Base-by-base conservation (phyloP, 2,329 filamentous ascomycete species). In the Arachnopeziza araneosa region DNA sequence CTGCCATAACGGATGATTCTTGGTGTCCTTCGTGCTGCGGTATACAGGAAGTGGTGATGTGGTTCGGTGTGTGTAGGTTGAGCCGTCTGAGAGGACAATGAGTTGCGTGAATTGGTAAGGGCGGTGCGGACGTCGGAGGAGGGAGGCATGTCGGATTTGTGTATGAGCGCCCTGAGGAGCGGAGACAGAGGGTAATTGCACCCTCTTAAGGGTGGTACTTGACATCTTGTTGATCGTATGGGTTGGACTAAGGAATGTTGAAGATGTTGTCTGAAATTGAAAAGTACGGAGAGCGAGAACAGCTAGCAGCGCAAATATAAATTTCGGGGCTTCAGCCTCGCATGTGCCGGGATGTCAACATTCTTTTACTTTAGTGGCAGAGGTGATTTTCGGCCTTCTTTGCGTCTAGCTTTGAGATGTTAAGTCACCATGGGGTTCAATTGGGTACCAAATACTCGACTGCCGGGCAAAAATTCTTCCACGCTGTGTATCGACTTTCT, bases 41-140 rank as follows among this genome's bases (percentile, higher is more conserved):
- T 84, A 82, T 54, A 89, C 74, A 2, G 83, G 80, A 44, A 76
- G 67, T 0, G 91, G 90, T 12, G 85, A 90, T 12, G 90, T 91
- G 24, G 90, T 93, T 72, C 89, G 89, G 71, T 87, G 82, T 54
- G 88, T 86, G 77, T 85, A 98, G 62, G 93, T 89, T 70, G 85
- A 90, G 68, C 95, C 95, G 79, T 99, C 95, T 50, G 89, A 91
- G 65, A 98, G 88, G 57, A 92, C 93, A 67, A 99, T 82, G 62
- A 99, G 63, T 77, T 99, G 95, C n/a, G 93, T 97, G 81, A 97
- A 98, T 67, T 88, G 91, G 81, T 97, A 98, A 50, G 95, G 93
- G 6, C 93, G 86, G 71, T 92, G 89, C n/a, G 92, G 92, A 19
- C 95, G 91, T 63, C 83, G 83, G 72, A 98, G 84, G 64, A 96